phyloP scores from a whole-genome alignment of 2,329 filamentous ascomycete species.

The Microthyrium microscopicum region DNA sequence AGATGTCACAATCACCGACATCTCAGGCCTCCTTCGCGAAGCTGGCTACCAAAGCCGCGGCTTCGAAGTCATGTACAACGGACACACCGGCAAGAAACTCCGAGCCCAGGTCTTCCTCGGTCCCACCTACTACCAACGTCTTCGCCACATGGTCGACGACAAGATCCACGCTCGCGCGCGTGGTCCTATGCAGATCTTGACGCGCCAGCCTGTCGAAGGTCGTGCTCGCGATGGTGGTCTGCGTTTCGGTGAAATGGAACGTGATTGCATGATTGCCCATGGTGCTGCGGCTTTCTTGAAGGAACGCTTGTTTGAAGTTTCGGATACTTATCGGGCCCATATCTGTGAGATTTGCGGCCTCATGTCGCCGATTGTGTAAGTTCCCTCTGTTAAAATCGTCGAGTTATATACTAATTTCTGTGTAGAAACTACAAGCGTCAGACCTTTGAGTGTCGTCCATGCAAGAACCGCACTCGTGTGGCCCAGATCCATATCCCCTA shows the following conservation, averaged over 20 bases:
- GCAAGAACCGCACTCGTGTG: slow-evolving; percentile 98
- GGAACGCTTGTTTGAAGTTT: slow-evolving; percentile 92
- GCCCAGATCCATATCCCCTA: slow-evolving; percentile 97
- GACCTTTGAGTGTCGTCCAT: slow-evolving; percentile 89
- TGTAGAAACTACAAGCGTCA: slow-evolving; percentile 79
- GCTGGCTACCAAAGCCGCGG: slow-evolving; percentile 94
- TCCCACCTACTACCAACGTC: slow-evolving; percentile 95
- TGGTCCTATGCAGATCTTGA: slow-evolving; percentile 93
- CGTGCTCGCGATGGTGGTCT: slow-evolving; percentile 94
- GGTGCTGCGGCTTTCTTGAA: slow-evolving; percentile 94
- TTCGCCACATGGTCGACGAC: slow-evolving; percentile 99
- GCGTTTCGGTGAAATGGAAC: slow-evolving; percentile 99
- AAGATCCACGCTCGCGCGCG: slow-evolving; percentile 99
- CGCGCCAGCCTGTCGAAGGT: slow-evolving; percentile 92
- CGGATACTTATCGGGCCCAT: slow-evolving; percentile 93
- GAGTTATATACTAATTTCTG: slow-evolving; percentile 11
- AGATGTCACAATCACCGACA: slow-evolving; percentile 86
- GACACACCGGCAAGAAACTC: slow-evolving; percentile 87
- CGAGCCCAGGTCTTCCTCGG: slow-evolving; percentile 92
- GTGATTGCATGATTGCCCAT: slow-evolving; percentile 99
- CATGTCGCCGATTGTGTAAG: slow-evolving; percentile 98
- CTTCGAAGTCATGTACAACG: slow-evolving; percentile 98
- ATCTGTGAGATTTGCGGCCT: slow-evolving; percentile 97
- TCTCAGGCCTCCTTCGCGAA: slow-evolving; percentile 70
- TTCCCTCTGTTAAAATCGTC: slow-evolving; percentile 20